Base-by-base conservation (phyloP, 2,329 filamentous ascomycete genomes). In the Colletotrichum tropicicola region DNA sequence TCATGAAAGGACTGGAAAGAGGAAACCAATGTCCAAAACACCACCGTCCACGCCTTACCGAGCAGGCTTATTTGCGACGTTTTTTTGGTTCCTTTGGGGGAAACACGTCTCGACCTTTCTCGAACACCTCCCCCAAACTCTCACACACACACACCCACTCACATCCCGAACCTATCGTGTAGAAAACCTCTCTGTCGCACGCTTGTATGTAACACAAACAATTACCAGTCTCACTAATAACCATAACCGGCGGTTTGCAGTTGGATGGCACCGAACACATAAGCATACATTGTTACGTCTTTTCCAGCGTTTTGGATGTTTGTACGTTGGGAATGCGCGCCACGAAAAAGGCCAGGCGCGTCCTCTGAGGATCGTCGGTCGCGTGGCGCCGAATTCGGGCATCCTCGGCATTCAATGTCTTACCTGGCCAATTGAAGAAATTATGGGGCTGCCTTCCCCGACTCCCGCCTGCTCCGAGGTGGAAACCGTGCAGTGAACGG, bases 161-260 rank as follows among this genome's bases (percentile, higher is more conserved):
- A 39, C 48, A 61, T 32, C 32, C 21, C 15, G 25, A 43, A 54
- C 51, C 51, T 43, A 54, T 43, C 63, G 52, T 66, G 59, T 66
- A 66, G 59, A 66, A 64, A 66, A 49, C 15, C 54, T 8, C 4
- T 13, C 51, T 35, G 35, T 30, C 47, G 44, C 57, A 65, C 63
- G 53, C 59, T 59, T 66, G 63, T 66, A 66, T 65, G 59, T 66
- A 66, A 27, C 58, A 65, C 41, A 61, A 47, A 48, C 51, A 48
- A 43, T 37, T 48, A 66, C 60, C 19, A 43, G 59, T 66, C 59
- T 63, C 59, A 64, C 59, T 66, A 66, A 66, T 66, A 53, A 65
- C 39, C 52, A 66, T 35, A 66, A 66, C 45, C 53, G 53, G 53
- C 51, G 52, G 59, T 57, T 64, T 53, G 45, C 59, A 66, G 59